Conservation (phyloP, 306 rosid genomes). For the Medicago arabica region DNA sequence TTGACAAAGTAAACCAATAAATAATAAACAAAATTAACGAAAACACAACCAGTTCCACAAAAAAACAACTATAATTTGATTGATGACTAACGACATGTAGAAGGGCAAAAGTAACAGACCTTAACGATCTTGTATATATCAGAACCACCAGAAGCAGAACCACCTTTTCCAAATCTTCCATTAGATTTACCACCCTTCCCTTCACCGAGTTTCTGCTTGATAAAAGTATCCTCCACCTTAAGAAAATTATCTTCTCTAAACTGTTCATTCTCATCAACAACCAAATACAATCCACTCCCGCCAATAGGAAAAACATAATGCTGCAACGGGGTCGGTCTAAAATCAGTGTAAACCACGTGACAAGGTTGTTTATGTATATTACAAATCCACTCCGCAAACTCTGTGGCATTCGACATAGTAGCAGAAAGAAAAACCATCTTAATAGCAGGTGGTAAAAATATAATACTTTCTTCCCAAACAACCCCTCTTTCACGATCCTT, state of each 20-base stretch:
- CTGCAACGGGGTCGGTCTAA: slow-evolving; percentile 92
- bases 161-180: slow-evolving; percentile 71
- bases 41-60: neutral
- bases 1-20: neutral
- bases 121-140: slow-evolving; percentile 92
- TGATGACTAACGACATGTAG: neutral
- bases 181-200: slow-evolving; percentile 57
- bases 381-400: slow-evolving; percentile 97
- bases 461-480: slow-evolving; percentile 99
- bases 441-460: slow-evolving; percentile 86
- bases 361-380: slow-evolving; percentile 90
- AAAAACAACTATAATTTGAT: neutral
- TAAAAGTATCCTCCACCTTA: slow-evolving; percentile 75
- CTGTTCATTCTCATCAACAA: slow-evolving; percentile 85
- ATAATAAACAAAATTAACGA: neutral
- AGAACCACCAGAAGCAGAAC: slow-evolving; percentile 75
- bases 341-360: slow-evolving; percentile 95
- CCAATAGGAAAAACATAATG: slow-evolving; percentile 86
- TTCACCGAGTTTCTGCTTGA: slow-evolving; percentile 63
- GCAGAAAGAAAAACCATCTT: slow-evolving; percentile 97
- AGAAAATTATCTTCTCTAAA: slow-evolving; percentile 83
- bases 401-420: slow-evolving; percentile 95
- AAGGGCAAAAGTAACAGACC: slow-evolving; percentile 50
- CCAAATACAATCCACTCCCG: slow-evolving; percentile 85
- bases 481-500: slow-evolving; percentile 97